Evolutionary conservation across 1,139 yeast genomes (phyloP), one percentile per base, ranked within the genome.

Genomic region (Pichia sp.): DNA sequence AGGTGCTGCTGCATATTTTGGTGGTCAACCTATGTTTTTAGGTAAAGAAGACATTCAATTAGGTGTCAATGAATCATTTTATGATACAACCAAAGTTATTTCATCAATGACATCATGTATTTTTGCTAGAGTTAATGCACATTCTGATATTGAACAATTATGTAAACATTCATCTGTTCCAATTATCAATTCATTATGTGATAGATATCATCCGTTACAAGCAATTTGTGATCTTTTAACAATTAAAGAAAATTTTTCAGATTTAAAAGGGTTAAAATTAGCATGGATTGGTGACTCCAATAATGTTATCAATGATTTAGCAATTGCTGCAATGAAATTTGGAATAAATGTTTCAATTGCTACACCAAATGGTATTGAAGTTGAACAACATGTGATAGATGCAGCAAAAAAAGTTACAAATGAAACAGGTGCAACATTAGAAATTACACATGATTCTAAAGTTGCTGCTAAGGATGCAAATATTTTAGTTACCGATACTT

Each of bases 221-320:
- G 96, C 97, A 4, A 86, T 92, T 56, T 81, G 97, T 49, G 98
- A 92, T 66, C 64, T 92, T 52, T 71, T 88, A 58, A 89, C 97
- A 5, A 86, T 92, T 51, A 81, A 83, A 57, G 97, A 92, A 67
- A 68, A 83, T 4, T 86, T 88, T 63, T 81, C 79, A 2, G 65
- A 59, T 39, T 67, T 76, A 11, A 63, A 78, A 55, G 86, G 86
- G 2, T 74, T 89, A 56, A 90, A 89, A 61, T 71, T 92, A 51
- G 81, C 97, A 2, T 92, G 98, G 98, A 80, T 92, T 31, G 98
- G 98, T 51, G 98, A 92, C 65, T 83, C 97, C 42, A 92, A 92
- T 66, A 92, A 92, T 62, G 98, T 92, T 36, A 82, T 92, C 55
- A 92, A 92, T 66, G 98, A 92, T 68, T 75, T 92, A 68, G 81